Base-by-base conservation (phyloP, 176 grass and related monocot genomes). In the Oryza meridionalis region DNA sequence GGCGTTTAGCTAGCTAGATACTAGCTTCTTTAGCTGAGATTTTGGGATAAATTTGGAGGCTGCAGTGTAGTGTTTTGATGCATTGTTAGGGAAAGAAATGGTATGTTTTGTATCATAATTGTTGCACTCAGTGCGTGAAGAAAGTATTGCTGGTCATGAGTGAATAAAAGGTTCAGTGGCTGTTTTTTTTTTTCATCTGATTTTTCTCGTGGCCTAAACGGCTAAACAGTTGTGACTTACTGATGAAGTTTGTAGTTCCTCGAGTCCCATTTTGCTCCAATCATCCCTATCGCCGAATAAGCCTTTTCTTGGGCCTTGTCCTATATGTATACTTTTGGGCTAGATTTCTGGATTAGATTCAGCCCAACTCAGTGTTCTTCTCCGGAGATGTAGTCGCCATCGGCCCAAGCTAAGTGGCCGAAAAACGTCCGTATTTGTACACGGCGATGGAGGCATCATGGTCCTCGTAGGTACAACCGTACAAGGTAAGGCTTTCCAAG, bases 121-220 rank as follows among this genome's bases (percentile, higher is more conserved):
- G 53, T 47, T 49, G 29, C 15, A 31, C 38, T 37, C 21, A 7
- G 0, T 73, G 55, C 14, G 37, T 58, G 26, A 53, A 33, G 6
- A 29, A 80, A 51, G 42, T 50, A 37, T 66, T 65, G 8, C 25
- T 40, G 10, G 17, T 73, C 29, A 73, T 21, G 31, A 86, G n/a
- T 74, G 19, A 85, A 85, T 71, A 65, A 72, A 70, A 73, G 29
- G 55, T 51, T 72, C 19, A 38, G 42, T 50, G 15, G 31, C 1
- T 16, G 14, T 51, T 51, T 50, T 50, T 50, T 9, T 47, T 22
- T 4, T 73, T 3, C 1, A 4, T 35, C 32, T 17, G 3, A 44
- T 7, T 77, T 13, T 43, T 9, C 37, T 4, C 13, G 47, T 4
- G 47, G 47, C 47, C 47, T 51, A 45, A 71, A 71, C 11, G 44